Conservation (phyloP, 1,284 basidiomycete genomes). For the Tilletia horrida region DNA sequence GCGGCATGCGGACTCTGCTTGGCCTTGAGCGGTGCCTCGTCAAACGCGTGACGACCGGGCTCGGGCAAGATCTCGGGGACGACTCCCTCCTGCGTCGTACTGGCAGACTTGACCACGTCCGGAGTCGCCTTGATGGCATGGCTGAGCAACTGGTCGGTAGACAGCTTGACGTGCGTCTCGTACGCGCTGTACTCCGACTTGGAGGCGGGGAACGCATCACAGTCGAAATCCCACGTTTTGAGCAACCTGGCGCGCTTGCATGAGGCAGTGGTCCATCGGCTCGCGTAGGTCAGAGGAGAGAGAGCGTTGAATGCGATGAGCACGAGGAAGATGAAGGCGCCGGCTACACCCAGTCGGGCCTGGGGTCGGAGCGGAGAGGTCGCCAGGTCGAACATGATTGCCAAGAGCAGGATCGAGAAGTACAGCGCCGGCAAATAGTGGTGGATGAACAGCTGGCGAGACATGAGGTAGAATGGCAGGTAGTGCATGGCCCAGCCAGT, state of each 20-base stretch:
- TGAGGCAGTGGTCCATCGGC: conserved; percentile 75
- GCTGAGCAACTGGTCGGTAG: conserved; percentile 6
- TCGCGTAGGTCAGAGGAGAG: conserved; percentile 80
- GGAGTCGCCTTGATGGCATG: background rate
- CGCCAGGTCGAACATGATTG: conserved; percentile 76
- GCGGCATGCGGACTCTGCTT: conserved; percentile 9
- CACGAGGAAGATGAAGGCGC: conserved; percentile 68
- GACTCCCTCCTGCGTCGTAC: conserved; percentile 10
- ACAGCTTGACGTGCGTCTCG: conserved; percentile 32
- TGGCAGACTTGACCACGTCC: background rate
- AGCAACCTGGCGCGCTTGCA: conserved; percentile 79
- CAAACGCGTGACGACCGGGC: conserved; percentile 27
- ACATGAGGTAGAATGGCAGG: conserved; percentile 93
- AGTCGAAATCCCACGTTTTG: conserved; percentile 93
- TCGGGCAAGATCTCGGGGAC: conserved; percentile 16
- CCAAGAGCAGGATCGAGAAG: conserved; percentile 79
- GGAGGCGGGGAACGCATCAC: conserved; percentile 59
- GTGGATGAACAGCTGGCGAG: conserved; percentile 90
- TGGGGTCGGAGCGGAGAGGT: conserved; percentile 75
- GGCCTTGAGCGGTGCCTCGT: conserved; percentile 21
- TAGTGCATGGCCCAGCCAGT: conserved; percentile 93
- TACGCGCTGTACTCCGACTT: conserved; percentile 32
- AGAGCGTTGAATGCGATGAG: conserved; percentile 76
- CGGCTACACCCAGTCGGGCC: conserved; percentile 74
- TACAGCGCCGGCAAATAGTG: conserved; percentile 96